Evolutionary conservation across 169 alveolate genomes (phyloP).

Genomic region (Ichthyophthirius multifiliis): DNA sequence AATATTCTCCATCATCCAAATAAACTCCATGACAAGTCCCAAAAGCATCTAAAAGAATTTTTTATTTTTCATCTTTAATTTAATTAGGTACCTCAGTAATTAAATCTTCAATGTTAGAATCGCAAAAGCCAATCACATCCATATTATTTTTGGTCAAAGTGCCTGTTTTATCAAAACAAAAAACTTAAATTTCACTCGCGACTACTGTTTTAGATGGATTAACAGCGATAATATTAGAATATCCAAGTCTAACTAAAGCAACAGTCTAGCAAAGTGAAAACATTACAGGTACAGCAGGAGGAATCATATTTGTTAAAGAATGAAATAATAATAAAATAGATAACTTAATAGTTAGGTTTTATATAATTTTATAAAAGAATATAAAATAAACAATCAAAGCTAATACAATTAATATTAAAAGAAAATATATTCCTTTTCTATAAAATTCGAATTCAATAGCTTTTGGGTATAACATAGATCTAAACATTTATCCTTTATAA

Average conservation of each 20-base stretch:
- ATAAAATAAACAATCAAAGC: not conserved
- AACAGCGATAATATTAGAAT: slow-evolving; percentile 43
- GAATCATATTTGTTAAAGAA: slow-evolving; percentile 22
- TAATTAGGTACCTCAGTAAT: too few relatives aligned
- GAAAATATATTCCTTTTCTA: not conserved
- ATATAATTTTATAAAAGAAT: too few relatives aligned
- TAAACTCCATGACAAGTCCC: slow-evolving; percentile 75
- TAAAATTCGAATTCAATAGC: not conserved
- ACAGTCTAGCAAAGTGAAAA: slow-evolving; percentile 9
- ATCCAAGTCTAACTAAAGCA: slow-evolving; percentile 32
- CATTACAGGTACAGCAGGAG: slow-evolving; percentile 35
- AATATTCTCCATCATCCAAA: slow-evolving; percentile 51
- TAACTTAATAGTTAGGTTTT: too few relatives aligned
- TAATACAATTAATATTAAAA: not conserved
- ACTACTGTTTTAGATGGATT: slow-evolving; percentile 54
- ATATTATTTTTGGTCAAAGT: slow-evolving; percentile 57
- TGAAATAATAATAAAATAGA: not conserved
- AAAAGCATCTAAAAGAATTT: too few relatives aligned
- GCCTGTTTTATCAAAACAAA: slow-evolving; percentile 70
- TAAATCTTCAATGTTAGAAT: too few relatives aligned
- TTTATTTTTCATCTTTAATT: too few relatives aligned
- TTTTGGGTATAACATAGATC: slow-evolving; percentile 5
- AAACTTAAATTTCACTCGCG: slow-evolving; percentile 52
- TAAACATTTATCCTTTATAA: slow-evolving; percentile 23
- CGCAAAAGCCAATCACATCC: slow-evolving; percentile 56